phyloP scores from a whole-genome alignment of 2,329 filamentous ascomycete species.

The Cladosporium sp. region DNA sequence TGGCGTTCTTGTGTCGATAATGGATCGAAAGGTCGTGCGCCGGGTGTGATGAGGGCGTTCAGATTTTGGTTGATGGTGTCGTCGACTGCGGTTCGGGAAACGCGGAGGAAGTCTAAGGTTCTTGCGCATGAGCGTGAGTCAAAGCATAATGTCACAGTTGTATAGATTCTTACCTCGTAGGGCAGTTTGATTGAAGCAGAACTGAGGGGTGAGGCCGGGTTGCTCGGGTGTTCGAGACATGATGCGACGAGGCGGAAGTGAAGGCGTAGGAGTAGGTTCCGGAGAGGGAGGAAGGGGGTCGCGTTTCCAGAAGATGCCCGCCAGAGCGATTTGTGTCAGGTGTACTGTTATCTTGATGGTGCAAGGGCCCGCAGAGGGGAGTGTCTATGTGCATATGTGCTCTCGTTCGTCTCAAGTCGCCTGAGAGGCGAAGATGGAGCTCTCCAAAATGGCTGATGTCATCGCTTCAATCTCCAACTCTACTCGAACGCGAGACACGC shows the following conservation, averaged over 20 bases:
- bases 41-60: constrained; percentile 81
- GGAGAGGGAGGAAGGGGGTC: constrained; percentile 16
- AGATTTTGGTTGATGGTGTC: constrained; percentile 92
- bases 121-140: constrained; percentile 36
- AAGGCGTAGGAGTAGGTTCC: constrained; percentile 10
- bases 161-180: constrained; percentile 43
- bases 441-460: not conserved
- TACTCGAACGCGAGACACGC: constrained; percentile 13
- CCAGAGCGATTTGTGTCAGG: constrained; percentile 26
- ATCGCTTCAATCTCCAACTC: not conserved
- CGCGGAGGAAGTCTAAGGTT: constrained; percentile 76
- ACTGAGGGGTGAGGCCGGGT: constrained; percentile 48
- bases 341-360: not conserved
- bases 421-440: not conserved
- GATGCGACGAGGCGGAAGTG: constrained; percentile 20
- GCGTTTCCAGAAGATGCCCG: constrained; percentile 32
- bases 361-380: not conserved
- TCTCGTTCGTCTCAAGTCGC: not conserved
- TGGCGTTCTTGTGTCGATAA: constrained; percentile 68
- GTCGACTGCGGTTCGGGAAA: constrained; percentile 82
- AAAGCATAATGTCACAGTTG: not conserved
- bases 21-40: constrained; percentile 73
- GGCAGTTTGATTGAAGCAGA: constrained; percentile 55
- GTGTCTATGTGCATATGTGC: too few species aligned
- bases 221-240: constrained; percentile 46